Evolutionary conservation across 2,329 filamentous ascomycete genomes (phyloP), one percentile per base, ranked within the genome.

Genomic region (Botrytis fabae): DNA sequence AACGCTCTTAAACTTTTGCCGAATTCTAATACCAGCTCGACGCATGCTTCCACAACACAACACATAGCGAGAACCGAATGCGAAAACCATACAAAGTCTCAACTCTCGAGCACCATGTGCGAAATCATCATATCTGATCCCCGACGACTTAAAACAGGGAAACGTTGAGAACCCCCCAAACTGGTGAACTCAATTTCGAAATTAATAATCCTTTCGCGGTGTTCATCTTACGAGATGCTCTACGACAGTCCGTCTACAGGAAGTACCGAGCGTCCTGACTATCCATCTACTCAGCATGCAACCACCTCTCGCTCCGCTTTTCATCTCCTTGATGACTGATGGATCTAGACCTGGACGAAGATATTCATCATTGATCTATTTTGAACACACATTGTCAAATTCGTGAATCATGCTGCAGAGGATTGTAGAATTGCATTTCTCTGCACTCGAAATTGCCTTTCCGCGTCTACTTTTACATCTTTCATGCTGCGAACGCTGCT

Each of bases 341-440:
- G 44, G 22, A 66, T 66, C 63, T 66, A 66, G 63, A 65, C 32
- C 46, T 40, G 38, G 63, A 44, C 1, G 20, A 64, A 46, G 62
- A 32, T 28, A 22, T 32, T 35, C 40, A 40, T n/a, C 40, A n/a
- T 18, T 18, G 16, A 20, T 62, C 35, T 18, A 62, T 62, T 62
- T 62, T 20, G 60, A 62, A 14, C n/a, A 18, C 25, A 60, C 9
- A 22, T 60, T 9, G 2, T 60, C 57, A 35, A 35, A 60, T 60
- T 60, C 9, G 20, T 22, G 57, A 62, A 62, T 62, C 28, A 51
- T 38, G 38, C 38, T 38, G 7, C 28, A 60, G 10, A 60, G 28
- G 12, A 16, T 60, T 32, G n/a, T 59, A 32, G 44, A 10, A 65
- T 25, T 48, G 25, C 28, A 48, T 48, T 25, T 48, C 18, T 46